phyloP scores from a whole-genome alignment of 345 rosid species.

The Moricandia moricandioides region DNA sequence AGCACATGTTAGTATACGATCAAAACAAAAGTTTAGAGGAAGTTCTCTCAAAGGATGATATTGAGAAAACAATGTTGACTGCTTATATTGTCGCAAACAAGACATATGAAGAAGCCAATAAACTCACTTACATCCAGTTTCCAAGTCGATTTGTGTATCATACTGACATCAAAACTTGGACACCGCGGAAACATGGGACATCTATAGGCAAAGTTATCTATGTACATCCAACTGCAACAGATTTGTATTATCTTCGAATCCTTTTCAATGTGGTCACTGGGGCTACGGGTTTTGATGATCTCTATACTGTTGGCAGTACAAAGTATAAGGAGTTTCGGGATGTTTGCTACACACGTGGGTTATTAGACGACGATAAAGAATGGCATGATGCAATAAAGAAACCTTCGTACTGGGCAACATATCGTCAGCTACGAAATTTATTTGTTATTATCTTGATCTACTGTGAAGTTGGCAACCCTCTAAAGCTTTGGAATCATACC shows the following conservation, averaged over 20 bases:
- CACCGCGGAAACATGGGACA: background rate
- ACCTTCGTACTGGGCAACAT: background rate
- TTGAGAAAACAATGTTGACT: background rate
- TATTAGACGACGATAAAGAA: slow-evolving; percentile 1
- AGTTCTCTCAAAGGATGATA: background rate
- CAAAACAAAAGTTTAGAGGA: background rate
- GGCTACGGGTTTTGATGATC: background rate
- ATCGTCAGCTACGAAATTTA: background rate
- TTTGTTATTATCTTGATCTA: background rate
- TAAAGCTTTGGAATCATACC: background rate
- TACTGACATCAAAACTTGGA: background rate
- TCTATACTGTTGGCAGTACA: background rate
- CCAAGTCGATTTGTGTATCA: background rate
- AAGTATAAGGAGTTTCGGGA: background rate
- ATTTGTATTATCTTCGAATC: background rate
- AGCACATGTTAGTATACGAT: background rate
- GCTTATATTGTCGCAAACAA: background rate
- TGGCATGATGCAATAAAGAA: background rate
- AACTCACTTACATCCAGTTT: background rate
- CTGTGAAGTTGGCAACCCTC: background rate
- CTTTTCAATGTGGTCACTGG: background rate
- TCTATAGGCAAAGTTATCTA: background rate
- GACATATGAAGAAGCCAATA: background rate
- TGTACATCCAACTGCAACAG: background rate
- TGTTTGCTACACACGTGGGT: background rate